Evolutionary conservation across 208 protist genomes (phyloP), one percentile per base, ranked within the genome.

Genomic region (Acanthamoeba sp.): DNA sequence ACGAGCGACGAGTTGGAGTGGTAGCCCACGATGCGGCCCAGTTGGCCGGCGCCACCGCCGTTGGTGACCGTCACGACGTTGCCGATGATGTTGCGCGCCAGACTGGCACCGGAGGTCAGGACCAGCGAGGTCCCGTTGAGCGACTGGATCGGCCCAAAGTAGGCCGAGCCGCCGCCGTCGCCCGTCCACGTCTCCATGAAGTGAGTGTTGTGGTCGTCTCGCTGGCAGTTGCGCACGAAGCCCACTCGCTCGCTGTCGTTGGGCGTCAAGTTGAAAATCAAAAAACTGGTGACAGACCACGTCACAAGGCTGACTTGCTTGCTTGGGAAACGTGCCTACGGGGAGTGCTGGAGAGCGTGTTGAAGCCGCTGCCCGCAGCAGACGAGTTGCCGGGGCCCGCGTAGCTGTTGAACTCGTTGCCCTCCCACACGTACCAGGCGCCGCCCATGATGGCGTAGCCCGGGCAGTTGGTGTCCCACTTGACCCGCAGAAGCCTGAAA

Each of bases 381-480:
- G 14, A 29, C 27, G 62, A 29, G 22, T 71, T 71, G 62, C 20
- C 20, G 20, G 62, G 27, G 14, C 14, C 62, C 62, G 7, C 27
- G 62, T 71, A 71, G 62, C 62, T 71, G 62, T 71, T 71, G 62
- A 71, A 71, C 62, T 71, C 27, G 29, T 71, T 71, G 62, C 62
- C 62, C 62, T 71, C 62, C 62, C 62, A 71, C 62, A 71, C 62
- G 29, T 29, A 71, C 27, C 6, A 36, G 62, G 62, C 62, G 7
- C 62, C 62, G 62, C 62, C 62, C 62, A 27, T 71, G 62, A 71
- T 34, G 14, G 62, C 62, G 22, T 71, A 71, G 20, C 62, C 62
- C 27, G 62, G 62, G 29, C 62, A 71, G 62, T 71, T 71, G 62
- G 62, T 71, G 62, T 71, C 62, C 62, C 62, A 71, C 6, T 27